Percentiles rank a stretch among this genome's conserved stretches.
Evolutionary conservation across 75 land plant species (phyloP).

Genomic region (Cunninghamia lanceolata): DNA sequence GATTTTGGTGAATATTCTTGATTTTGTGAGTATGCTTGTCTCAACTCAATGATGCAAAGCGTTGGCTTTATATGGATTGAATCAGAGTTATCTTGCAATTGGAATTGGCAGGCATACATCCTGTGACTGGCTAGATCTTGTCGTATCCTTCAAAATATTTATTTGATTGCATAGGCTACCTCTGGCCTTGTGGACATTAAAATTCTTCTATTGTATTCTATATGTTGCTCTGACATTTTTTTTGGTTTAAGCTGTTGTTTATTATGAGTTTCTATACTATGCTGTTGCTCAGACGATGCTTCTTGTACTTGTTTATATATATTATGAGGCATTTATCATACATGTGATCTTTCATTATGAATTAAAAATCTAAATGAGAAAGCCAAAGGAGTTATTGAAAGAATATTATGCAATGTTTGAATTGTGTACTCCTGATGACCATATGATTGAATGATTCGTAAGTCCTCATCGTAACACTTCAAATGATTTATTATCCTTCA

Average conservation of each 20-base stretch:
- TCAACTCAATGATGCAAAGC: background rate
- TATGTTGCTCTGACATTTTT: background rate
- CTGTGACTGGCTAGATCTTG: background rate
- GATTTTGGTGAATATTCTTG: too few relatives aligned
- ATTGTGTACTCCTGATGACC: background rate
- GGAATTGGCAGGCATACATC: background rate
- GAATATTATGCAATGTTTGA: background rate
- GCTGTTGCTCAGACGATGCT: background rate
- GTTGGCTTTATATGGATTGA: background rate
- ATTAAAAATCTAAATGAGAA: background rate
- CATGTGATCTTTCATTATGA: background rate
- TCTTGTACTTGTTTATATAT: background rate
- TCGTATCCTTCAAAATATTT: background rate
- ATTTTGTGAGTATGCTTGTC: background rate
- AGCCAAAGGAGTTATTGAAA: background rate
- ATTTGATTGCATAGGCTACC: background rate
- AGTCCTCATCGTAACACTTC: background rate
- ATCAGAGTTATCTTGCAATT: background rate
- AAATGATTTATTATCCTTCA: background rate
- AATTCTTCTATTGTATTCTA: too few relatives aligned
- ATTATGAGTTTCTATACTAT: background rate
- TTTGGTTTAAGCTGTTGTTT: background rate
- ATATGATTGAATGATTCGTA: background rate
- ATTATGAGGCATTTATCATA: background rate
- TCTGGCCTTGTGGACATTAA: too few relatives aligned